Conservation (phyloP, 768 basidiomycete genomes). For the Suillus brevipes region DNA sequence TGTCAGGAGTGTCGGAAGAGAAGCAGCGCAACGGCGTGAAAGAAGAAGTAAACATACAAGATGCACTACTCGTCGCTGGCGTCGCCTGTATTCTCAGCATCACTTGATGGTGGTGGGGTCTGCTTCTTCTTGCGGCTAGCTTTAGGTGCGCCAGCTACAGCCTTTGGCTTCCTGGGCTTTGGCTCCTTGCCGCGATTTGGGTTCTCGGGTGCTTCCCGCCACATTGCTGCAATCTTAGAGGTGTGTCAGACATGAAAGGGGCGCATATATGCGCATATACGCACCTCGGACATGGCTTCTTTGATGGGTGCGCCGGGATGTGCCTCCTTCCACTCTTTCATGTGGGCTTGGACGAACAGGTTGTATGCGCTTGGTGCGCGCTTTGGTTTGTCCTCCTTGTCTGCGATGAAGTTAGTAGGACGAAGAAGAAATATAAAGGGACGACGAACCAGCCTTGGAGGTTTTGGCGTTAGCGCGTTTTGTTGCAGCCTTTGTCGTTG, state of each 20-base stretch:
- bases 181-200: constrained; percentile 59
- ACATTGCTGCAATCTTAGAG: constrained; percentile 52
- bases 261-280: constrained; percentile 7
- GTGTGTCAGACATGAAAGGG: constrained; percentile 10
- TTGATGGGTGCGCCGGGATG: constrained; percentile 48
- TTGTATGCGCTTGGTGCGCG: constrained; percentile 63
- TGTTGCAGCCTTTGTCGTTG: constrained; percentile 57
- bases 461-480: constrained; percentile 50
- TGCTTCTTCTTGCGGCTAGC: constrained; percentile 16
- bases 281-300: constrained; percentile 53
- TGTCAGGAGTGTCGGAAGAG: constrained; percentile 5
- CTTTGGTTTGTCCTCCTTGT: constrained; percentile 50
- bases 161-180: constrained; percentile 48
- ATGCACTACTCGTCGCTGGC: constrained; percentile 22
- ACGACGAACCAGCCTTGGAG: constrained; percentile 36
- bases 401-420: constrained; percentile 17
- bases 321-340: constrained; percentile 57
- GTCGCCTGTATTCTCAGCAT: constrained; percentile 25
- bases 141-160: constrained; percentile 17
- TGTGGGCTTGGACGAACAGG: constrained; percentile 53
- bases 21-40: neutral
- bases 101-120: constrained; percentile 21
- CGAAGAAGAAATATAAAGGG: constrained; percentile 7
- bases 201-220: constrained; percentile 63
- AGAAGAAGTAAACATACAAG: neutral